Evolutionary conservation across 148 eudicot species (phyloP), one percentile per base, ranked within the genome.

Genomic region (Vaccinium macrocarpon): DNA sequence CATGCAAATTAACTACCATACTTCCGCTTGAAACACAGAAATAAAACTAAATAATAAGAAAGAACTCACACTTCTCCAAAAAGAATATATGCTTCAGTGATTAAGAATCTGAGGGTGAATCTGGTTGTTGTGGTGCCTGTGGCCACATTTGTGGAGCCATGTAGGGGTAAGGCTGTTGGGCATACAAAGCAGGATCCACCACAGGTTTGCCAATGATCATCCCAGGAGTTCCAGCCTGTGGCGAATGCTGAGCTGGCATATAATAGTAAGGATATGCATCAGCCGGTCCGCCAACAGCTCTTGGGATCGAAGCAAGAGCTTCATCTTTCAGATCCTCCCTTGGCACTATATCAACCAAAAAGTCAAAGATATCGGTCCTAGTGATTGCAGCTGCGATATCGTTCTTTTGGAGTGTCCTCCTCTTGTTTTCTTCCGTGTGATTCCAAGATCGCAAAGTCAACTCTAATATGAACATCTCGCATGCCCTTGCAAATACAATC

Each of bases 381-480:
- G 95, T 94, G 73, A 92, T 94, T 15, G 95, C 97, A 1, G 94
- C 97, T 0, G 94, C 95, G 6, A 94, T 92, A 68, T 94, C 97
- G 64, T 92, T 91, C 88, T 91, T 94, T 87, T 94, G 97, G n/a
- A 94, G 89, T 25, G 97, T 94, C 82, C 93, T 86, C 42, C 97
- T 87, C 82, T 92, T 92, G 88, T 92, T 94, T 87, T 94, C 97
- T 90, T 92, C 95, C 0, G 97, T 90, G 85, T 94, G 97, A 86
- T 88, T 91, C 97, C 97, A 94, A 8, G 97, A 91, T 5, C 97
- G 90, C 79, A 92, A 61, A 59, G 97, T 92, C 64, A 94, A 82
- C 89, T 94, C 97, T 35, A 91, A 89, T 25, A 94, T 94, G 87
- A 92, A 94, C 95, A 94, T 92, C 86, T 94, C 97, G 21, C 97